phyloP scores from a whole-genome alignment of 257 asterid species.

The Linderniella brevidens region DNA sequence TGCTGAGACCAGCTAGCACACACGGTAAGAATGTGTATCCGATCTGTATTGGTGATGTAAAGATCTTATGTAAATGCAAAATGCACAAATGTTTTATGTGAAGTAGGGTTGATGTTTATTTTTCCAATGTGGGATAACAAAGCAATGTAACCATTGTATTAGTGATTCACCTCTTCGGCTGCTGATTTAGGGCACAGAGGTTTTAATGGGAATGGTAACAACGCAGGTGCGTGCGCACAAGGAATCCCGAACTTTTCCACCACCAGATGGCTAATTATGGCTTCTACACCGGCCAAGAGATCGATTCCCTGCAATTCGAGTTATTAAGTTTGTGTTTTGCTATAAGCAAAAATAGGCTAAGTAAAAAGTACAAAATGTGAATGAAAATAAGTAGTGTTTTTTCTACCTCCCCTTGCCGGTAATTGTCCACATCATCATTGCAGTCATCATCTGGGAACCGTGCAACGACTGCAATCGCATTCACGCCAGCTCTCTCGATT shows the following conservation, averaged over 20 bases:
- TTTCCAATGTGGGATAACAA: neutral
- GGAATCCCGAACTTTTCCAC: conserved; percentile 68
- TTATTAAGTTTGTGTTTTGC: neutral
- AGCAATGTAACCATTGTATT: neutral
- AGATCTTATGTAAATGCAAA: neutral
- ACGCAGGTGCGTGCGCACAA: conserved; percentile 87
- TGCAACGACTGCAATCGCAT: conserved; percentile 77
- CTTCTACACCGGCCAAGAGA: conserved; percentile 85
- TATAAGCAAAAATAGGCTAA: neutral
- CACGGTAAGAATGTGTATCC: conserved; percentile 98
- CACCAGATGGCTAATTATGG: conserved; percentile 78
- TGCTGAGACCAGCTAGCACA: conserved; percentile 81
- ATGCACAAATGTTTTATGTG: neutral
- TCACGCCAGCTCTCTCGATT: conserved; percentile 32
- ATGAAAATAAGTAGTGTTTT: neutral
- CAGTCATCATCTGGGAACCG: conserved; percentile 90
- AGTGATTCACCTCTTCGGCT: conserved; percentile 61
- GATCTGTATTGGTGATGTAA: conserved; percentile 21
- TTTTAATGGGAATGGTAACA: conserved; percentile 43
- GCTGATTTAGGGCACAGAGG: conserved; percentile 63
- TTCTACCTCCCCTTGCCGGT: conserved; percentile 63
- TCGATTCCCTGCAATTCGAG: conserved; percentile 47
- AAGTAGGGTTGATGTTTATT: neutral
- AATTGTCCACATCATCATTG: conserved; percentile 40
- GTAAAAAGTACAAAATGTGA: neutral